Evolutionary conservation across 192 early-diverging fungal genomes (phyloP).

Genomic region (Tieghemiomyces parasiticus): DNA sequence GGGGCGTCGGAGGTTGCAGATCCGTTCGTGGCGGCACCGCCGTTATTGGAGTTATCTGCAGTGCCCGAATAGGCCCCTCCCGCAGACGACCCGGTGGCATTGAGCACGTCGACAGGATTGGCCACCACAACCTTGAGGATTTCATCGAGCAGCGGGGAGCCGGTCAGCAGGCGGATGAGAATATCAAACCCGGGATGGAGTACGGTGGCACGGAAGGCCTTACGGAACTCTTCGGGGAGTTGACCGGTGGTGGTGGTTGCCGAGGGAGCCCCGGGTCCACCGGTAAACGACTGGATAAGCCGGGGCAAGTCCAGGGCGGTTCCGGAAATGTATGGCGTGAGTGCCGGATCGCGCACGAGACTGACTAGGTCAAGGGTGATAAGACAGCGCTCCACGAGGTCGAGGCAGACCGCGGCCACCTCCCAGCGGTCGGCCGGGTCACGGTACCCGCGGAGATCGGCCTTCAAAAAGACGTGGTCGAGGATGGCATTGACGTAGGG

Average conservation of each 20-base stretch:
- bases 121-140: slow-evolving; percentile 50
- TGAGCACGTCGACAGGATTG: slow-evolving; percentile 42
- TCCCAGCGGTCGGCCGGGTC: slow-evolving; percentile 59
- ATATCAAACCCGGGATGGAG: slow-evolving; percentile 82
- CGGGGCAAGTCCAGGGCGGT: background rate
- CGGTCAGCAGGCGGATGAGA: slow-evolving; percentile 55
- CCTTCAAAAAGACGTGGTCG: slow-evolving; percentile 72
- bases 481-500: slow-evolving; percentile 75
- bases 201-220: slow-evolving; percentile 26
- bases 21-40: no score
- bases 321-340: no score
- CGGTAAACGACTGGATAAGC: background rate
- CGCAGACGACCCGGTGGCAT: no score
- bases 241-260: background rate
- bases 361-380: slow-evolving; percentile 52
- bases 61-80: no score
- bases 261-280: no score
- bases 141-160: slow-evolving; percentile 46
- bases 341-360: slow-evolving; percentile 19
- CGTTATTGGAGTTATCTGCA: no score
- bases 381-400: slow-evolving; percentile 65
- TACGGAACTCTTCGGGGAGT: slow-evolving; percentile 4
- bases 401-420: slow-evolving; percentile 53
- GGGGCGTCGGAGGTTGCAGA: background rate
- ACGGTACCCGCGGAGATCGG: slow-evolving; percentile 46